A percentile compares a stretch with the other conserved stretches of the same genome.
These are phyloP conservation scores for Paramarasmius palmivorus DNA, from an alignment of 1,284 basidiomycete species.

Conservation along the genomic window DNA sequence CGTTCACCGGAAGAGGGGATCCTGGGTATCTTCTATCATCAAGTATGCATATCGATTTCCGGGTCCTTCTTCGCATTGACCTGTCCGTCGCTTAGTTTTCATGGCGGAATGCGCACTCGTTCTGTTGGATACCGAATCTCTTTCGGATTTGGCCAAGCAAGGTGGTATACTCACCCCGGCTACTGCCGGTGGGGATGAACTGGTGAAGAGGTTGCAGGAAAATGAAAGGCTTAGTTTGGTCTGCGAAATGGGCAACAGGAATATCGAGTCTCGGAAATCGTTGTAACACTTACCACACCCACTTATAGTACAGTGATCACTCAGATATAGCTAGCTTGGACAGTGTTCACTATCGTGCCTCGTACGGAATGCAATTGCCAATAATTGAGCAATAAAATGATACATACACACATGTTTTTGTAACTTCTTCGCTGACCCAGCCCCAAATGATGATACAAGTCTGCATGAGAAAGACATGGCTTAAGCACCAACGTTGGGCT, in stretches of 20 bases:
- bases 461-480: too few relatives aligned
- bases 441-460: too few relatives aligned
- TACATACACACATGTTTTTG: too few relatives aligned
- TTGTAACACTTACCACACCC: neutral
- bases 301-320: too few relatives aligned
- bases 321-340: too few relatives aligned
- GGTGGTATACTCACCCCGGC: conserved; percentile 83
- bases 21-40: conserved; percentile 77
- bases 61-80: neutral
- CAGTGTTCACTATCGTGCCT: too few relatives aligned
- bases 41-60: conserved; percentile 37
- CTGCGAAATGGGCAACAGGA: conserved; percentile 3
- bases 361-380: too few relatives aligned
- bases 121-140: conserved; percentile 54
- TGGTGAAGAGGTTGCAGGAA: conserved; percentile 60
- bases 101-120: conserved; percentile 76
- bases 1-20: conserved; percentile 68
- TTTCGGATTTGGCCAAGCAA: conserved; percentile 54
- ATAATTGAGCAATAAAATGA: too few relatives aligned
- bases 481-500: conserved; percentile 30
- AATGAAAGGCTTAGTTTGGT: conserved; percentile 8
- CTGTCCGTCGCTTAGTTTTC: conserved; percentile 52
- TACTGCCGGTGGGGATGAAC: conserved; percentile 71
- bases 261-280: neutral
- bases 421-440: too few relatives aligned